These are phyloP conservation scores for Fusarium palustre DNA, from an alignment of 2,329 filamentous ascomycete species.

Conservation along the genomic window DNA sequence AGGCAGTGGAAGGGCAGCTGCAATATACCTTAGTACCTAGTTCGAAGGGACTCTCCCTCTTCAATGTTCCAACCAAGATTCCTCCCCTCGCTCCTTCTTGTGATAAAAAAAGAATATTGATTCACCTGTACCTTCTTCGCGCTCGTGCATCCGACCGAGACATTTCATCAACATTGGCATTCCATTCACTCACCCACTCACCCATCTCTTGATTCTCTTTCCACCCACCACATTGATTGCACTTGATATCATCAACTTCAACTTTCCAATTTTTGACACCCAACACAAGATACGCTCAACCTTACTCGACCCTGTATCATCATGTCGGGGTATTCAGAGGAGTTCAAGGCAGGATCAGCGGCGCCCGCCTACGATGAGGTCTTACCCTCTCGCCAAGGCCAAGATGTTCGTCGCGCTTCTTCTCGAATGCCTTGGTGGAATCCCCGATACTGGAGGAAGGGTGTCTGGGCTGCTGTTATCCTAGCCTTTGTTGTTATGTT, in stretches of 20 bases:
- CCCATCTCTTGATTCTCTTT: constrained; percentile 2
- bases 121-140: not conserved
- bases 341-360: constrained; percentile 40
- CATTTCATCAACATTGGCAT: constrained; percentile 14
- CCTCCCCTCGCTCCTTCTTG: constrained; percentile 9
- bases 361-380: constrained; percentile 49
- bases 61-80: constrained; percentile 17
- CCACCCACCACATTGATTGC: not conserved
- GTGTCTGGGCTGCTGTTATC: constrained; percentile 59
- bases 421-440: constrained; percentile 57
- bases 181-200: not conserved
- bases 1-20: constrained; percentile 2
- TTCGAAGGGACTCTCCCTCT: constrained; percentile 9
- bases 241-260: not conserved
- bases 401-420: constrained; percentile 39
- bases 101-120: constrained; percentile 30
- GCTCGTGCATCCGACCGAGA: constrained; percentile 1
- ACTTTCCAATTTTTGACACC: not conserved
- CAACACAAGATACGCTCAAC: not conserved
- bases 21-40: not conserved
- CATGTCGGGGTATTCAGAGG: constrained; percentile 29
- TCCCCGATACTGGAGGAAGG: constrained; percentile 65
- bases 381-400: constrained; percentile 34
- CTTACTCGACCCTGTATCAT: not conserved
- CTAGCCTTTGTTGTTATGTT: constrained; percentile 59